Percentiles rank a stretch among this genome's conserved stretches.
Conservation (phyloP, 2,329 filamentous ascomycete species). For the Alternaria brassicae region DNA sequence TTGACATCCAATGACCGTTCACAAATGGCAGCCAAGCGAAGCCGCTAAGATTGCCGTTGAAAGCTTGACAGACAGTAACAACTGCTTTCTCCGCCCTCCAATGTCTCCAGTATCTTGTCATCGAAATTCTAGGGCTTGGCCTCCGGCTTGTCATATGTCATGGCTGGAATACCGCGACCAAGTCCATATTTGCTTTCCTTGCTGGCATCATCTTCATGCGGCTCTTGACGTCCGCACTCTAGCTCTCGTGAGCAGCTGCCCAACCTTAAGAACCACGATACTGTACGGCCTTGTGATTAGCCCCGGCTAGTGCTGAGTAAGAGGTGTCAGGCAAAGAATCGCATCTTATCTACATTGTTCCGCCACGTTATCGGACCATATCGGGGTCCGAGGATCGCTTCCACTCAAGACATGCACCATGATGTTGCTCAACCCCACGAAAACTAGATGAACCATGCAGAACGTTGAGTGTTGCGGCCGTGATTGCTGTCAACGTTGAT, state of each 20-base stretch:
- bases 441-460: constrained; percentile 19
- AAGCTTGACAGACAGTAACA: constrained; percentile 24
- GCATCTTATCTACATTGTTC: constrained; percentile 30
- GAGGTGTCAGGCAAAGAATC: constrained; percentile 15
- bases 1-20: constrained; percentile 8
- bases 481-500: constrained; percentile 6
- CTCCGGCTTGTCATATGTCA: neutral
- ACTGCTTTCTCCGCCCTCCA: constrained; percentile 19
- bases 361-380: constrained; percentile 14
- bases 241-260: neutral
- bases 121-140: neutral
- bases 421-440: constrained; percentile 6
- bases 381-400: constrained; percentile 17
- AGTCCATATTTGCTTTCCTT: neutral
- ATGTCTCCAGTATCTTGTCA: constrained; percentile 10
- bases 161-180: neutral
- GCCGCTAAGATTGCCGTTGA: constrained; percentile 10
- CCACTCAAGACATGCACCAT: constrained; percentile 14
- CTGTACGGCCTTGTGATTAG: neutral
- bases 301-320: neutral
- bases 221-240: neutral
- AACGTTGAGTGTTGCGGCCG: constrained; percentile 10
- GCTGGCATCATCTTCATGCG: neutral
- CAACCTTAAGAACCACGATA: neutral
- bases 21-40: constrained; percentile 4